Base-by-base conservation (phyloP, 2,329 filamentous ascomycete genomes). In the Huntiella savannae region DNA sequence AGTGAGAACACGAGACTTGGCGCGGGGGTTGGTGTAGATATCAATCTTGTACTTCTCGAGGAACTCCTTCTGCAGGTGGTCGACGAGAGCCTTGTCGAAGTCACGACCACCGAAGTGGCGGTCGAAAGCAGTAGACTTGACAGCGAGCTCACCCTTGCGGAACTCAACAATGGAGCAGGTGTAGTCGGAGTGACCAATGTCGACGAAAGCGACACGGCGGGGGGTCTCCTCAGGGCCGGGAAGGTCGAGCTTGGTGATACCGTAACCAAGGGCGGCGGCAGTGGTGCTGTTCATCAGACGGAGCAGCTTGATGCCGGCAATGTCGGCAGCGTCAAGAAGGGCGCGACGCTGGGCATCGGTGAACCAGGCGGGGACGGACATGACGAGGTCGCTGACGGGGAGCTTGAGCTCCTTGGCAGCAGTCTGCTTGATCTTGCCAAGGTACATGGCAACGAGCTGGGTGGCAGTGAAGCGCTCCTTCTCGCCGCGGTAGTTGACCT, bases 271-370 rank as follows among this genome's bases (percentile, higher is more conserved):
- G 52, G 91, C 91, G 53, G 87, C 86, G 50, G 91, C 91, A 44
- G 91, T 96, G 55, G 85, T 95, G 67, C 96, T 91, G 68, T 98
- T 98, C 72, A 98, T 92, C 52, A 98, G 72, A 51, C 91, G 79
- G 53, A 98, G 79, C 35, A 87, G 71, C 68, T 93, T 95, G 57
- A 98, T 73, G 51, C 87, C 88, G 49, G 88, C 85, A 56, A 98
- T 84, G 60, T 96, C 87, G 55, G 86, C 76, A 49, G 91, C 88
- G 59, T 96, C 88, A 56, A 96, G 72, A 52, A 98, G 71, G 55
- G 77, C 77, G 58, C 91, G 77, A 60, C 91, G 82, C 72, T 98
- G 91, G 51, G 80, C 68, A 62, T 98, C 91, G 51, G 87, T 94
- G 70, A 94, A 98, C 91, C 91, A 98, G 13, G 86, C 79, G 39